These are phyloP conservation scores for Fusarium sacchari DNA, from an alignment of 2,329 filamentous ascomycete species.

Conservation along the genomic window DNA sequence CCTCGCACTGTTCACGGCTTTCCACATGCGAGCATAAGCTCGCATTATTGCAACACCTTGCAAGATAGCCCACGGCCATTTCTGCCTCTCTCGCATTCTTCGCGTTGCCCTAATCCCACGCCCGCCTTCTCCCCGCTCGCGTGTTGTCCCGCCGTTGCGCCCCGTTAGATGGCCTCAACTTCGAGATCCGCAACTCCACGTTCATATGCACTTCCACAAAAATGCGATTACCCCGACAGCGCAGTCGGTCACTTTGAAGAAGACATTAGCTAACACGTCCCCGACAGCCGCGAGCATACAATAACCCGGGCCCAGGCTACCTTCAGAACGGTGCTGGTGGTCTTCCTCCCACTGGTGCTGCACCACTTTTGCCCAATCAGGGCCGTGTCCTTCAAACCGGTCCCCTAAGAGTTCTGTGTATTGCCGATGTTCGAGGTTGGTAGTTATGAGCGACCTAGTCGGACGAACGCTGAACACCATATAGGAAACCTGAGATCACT, in stretches of 20 bases:
- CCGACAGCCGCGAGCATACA: constrained; percentile 56
- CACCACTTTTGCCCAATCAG: constrained; percentile 74
- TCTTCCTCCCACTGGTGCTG: constrained; percentile 66
- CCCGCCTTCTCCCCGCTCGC: constrained; percentile 31
- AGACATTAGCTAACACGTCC: constrained; percentile 34
- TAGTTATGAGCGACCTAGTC: constrained; percentile 21
- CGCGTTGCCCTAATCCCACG: not conserved
- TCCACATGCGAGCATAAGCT: constrained; percentile 9
- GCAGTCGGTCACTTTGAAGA: not conserved
- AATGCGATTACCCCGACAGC: not conserved
- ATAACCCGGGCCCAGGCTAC: constrained; percentile 66
- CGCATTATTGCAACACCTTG: not conserved
- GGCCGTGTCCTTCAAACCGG: constrained; percentile 73
- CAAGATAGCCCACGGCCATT: not conserved
- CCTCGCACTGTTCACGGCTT: constrained; percentile 5
- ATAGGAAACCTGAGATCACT: constrained; percentile 93
- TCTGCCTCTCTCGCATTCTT: not conserved
- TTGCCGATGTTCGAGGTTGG: constrained; percentile 77
- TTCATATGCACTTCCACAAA: constrained; percentile 14
- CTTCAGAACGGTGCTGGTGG: constrained; percentile 70
- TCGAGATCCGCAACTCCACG: constrained; percentile 25
- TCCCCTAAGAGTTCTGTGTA: constrained; percentile 73
- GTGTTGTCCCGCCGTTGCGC: constrained; percentile 38
- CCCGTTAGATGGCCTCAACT: constrained; percentile 28
- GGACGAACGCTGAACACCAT: constrained; percentile 23